Evolutionary conservation across 163 green algal genomes (phyloP).

Genomic region (Chloroidium sp.): DNA sequence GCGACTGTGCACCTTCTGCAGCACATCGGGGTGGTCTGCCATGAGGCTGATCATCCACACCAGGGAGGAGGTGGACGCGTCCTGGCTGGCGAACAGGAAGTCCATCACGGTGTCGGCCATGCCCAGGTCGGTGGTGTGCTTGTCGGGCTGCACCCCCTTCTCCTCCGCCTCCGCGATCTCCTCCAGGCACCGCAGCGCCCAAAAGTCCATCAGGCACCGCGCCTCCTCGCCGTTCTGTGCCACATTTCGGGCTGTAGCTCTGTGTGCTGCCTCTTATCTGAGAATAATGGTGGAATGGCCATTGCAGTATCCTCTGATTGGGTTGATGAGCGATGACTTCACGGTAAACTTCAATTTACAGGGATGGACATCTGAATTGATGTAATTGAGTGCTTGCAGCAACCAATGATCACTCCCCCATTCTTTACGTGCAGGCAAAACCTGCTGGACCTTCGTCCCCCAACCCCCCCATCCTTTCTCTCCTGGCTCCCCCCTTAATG

Average conservation of each 20-base stretch:
- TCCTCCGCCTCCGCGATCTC: constrained; percentile 52
- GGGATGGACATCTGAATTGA: no score
- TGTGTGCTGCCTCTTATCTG: no score
- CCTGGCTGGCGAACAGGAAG: constrained; percentile 82
- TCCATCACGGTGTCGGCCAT: constrained; percentile 77
- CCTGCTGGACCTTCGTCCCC: background rate
- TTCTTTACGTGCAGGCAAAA: no score
- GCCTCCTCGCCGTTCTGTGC: constrained; percentile 42
- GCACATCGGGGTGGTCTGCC: constrained; percentile 71
- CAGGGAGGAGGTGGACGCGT: constrained; percentile 70
- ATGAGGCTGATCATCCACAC: constrained; percentile 67
- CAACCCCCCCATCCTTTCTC: background rate
- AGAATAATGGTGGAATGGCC: no score
- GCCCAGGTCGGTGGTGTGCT: constrained; percentile 35
- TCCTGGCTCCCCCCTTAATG: background rate
- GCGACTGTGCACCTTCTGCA: constrained; percentile 39
- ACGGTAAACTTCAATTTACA: no score
- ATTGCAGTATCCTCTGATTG: no score
- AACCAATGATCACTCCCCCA: no score
- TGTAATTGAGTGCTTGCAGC: no score
- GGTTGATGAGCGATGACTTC: no score
- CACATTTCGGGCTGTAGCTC: no score
- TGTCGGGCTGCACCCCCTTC: constrained; percentile 26
- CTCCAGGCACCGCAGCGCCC: constrained; percentile 51
- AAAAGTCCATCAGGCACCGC: constrained; percentile 81